Percentiles rank a stretch among this genome's conserved stretches.
Conservation (phyloP, 352 stramenopile species). For the Globisporangium solare region DNA sequence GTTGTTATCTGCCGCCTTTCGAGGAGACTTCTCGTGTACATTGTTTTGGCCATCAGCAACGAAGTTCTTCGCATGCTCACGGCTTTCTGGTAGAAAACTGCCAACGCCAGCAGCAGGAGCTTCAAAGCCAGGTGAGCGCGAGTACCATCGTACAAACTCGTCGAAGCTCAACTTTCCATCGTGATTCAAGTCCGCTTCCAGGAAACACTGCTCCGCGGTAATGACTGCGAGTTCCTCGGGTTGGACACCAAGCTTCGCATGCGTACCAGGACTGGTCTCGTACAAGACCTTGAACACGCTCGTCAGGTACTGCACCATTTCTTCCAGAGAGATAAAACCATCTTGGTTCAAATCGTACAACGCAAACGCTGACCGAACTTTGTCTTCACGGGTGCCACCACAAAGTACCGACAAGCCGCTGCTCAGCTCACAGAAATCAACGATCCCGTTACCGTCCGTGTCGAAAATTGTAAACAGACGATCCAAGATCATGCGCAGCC, state of each 20-base stretch:
- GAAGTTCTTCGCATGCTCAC: constrained; percentile 5
- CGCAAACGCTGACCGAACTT: constrained; percentile 80
- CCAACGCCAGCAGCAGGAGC: constrained; percentile 28
- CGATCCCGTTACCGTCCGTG: constrained; percentile 58
- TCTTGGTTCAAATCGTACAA: constrained; percentile 87
- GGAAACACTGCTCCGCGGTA: constrained; percentile 83
- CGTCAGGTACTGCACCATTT: constrained; percentile 84
- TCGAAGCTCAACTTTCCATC: constrained; percentile 82
- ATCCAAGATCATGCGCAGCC: constrained; percentile 68
- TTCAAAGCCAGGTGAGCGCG: constrained; percentile 47
- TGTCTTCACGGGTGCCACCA: constrained; percentile 74
- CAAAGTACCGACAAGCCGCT: constrained; percentile 81
- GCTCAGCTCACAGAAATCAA: constrained; percentile 85
- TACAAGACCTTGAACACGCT: constrained; percentile 88
- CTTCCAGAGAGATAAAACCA: constrained; percentile 81
- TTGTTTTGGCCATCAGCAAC: neutral
- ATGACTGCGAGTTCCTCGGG: constrained; percentile 72
- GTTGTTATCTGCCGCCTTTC: neutral
- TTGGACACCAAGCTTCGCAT: constrained; percentile 47
- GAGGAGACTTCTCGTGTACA: neutral
- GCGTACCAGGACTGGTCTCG: constrained; percentile 63
- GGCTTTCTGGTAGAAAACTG: constrained; percentile 17
- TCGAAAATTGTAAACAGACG: constrained; percentile 83
- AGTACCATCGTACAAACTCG: constrained; percentile 86
- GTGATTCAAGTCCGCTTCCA: constrained; percentile 76